Conservation (phyloP, 306 rosid genomes). For the Castanospermum australe region DNA sequence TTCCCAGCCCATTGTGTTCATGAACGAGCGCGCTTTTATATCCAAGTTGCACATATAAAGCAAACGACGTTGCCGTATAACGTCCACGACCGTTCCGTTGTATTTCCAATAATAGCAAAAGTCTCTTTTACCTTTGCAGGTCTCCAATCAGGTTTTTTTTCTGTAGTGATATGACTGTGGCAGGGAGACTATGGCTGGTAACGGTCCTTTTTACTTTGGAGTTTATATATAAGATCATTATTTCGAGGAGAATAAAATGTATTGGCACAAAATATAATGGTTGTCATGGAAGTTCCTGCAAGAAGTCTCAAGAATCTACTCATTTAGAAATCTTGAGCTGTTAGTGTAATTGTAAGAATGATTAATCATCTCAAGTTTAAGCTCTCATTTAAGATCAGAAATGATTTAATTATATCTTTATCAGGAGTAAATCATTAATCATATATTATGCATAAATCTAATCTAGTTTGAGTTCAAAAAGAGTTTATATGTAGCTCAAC, state of each 20-base stretch:
- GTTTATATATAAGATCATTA: background rate
- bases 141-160: background rate
- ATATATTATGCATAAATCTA: background rate
- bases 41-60: background rate
- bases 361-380: background rate
- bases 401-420: no score
- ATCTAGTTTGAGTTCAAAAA: background rate
- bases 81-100: background rate
- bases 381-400: no score
- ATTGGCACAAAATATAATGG: background rate
- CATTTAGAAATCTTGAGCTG: background rate
- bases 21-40: background rate
- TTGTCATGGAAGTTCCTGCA: background rate
- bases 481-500: background rate
- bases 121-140: background rate
- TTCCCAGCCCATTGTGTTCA: background rate
- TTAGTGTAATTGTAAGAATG: background rate
- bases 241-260: background rate
- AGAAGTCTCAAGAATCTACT: background rate
- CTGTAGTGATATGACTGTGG: background rate
- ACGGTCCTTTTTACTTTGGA: background rate
- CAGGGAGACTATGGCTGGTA: background rate
- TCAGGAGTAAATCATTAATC: background rate
- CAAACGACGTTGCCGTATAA: background rate
- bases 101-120: background rate